Evolutionary conservation across 192 early-diverging fungal genomes (phyloP).

Genomic region (Kappamyces sp.): DNA sequence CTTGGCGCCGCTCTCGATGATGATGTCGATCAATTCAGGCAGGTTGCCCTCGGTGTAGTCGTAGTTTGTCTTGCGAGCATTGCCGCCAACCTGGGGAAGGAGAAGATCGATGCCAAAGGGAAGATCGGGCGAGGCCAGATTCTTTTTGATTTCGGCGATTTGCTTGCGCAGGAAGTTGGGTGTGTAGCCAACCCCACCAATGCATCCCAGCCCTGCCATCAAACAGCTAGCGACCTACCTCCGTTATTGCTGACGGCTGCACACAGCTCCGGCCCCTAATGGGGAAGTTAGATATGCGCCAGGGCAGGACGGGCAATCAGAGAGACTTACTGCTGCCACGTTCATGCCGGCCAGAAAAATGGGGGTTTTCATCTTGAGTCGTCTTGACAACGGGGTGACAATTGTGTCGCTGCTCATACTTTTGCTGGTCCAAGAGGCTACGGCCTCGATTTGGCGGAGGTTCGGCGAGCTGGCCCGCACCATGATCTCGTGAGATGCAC

Average conservation of each 20-base stretch:
- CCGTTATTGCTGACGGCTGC: conserved; percentile 41
- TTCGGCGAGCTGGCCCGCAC: too few species aligned
- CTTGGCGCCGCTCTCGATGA: conserved; percentile 31
- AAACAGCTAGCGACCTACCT: conserved; percentile 28
- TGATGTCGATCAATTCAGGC: conserved; percentile 42
- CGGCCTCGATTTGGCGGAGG: too few species aligned
- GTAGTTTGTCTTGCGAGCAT: conserved; percentile 42
- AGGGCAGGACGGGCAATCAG: not conserved
- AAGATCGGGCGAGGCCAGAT: too few species aligned
- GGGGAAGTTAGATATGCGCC: not conserved
- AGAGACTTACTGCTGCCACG: not conserved
- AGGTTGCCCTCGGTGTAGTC: conserved; percentile 45
- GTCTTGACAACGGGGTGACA: conserved; percentile 35
- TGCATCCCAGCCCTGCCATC: conserved; percentile 30
- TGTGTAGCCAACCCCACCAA: conserved; percentile 23
- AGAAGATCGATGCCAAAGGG: conserved; percentile 42
- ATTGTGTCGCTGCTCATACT: conserved; percentile 15
- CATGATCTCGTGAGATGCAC: too few species aligned
- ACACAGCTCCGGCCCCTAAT: conserved; percentile 25
- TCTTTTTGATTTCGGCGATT: conserved; percentile 23
- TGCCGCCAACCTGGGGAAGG: conserved; percentile 41
- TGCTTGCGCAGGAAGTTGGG: conserved; percentile 29
- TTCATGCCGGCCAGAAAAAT: conserved; percentile 34
- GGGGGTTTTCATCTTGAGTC: conserved; percentile 37
- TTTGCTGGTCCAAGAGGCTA: too few species aligned